Percentiles rank a stretch among this genome's conserved stretches.
These are phyloP conservation scores for Cryphonectria parasitica DNA, from an alignment of 2,329 filamentous ascomycete species.

Conservation along the genomic window DNA sequence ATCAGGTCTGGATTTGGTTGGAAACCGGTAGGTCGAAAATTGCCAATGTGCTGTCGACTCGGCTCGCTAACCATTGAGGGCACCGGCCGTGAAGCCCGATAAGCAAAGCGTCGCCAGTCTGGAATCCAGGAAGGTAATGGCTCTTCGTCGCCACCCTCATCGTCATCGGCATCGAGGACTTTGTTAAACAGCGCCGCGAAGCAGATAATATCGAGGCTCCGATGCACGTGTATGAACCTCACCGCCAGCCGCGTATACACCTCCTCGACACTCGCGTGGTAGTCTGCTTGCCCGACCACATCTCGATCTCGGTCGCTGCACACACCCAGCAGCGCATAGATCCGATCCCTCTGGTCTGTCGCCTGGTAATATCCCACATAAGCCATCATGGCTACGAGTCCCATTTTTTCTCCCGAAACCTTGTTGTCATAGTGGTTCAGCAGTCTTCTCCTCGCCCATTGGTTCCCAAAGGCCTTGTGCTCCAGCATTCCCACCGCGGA, in stretches of 20 bases:
- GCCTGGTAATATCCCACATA: conserved; percentile 13
- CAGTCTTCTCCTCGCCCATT: conserved; percentile 16
- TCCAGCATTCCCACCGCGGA: background rate
- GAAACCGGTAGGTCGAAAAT: conserved; percentile 5
- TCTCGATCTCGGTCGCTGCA: conserved; percentile 3
- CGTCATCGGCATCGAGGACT: background rate
- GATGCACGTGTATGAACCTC: background rate
- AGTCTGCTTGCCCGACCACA: background rate
- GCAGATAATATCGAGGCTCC: conserved; percentile 14
- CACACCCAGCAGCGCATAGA: conserved; percentile 6
- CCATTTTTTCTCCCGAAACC: background rate
- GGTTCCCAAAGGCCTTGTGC: conserved; percentile 8
- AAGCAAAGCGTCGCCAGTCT: conserved; percentile 3
- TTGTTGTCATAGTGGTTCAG: background rate
- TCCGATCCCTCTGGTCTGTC: conserved; percentile 7
- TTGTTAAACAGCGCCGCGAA: conserved; percentile 1
- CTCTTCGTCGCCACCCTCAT: background rate
- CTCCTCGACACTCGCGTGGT: background rate
- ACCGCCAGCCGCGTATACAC: background rate
- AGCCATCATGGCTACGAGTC: conserved; percentile 16
- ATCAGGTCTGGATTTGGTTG: background rate
- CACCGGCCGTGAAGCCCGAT: conserved; percentile 13
- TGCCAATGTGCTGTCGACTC: conserved; percentile 22
- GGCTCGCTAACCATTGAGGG: conserved; percentile 30
- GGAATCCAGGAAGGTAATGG: background rate